A percentile compares a stretch with the other conserved stretches of the same genome.
Conservation (phyloP, 495 filamentous ascomycete genomes). For the Tuber umbilicatum region DNA sequence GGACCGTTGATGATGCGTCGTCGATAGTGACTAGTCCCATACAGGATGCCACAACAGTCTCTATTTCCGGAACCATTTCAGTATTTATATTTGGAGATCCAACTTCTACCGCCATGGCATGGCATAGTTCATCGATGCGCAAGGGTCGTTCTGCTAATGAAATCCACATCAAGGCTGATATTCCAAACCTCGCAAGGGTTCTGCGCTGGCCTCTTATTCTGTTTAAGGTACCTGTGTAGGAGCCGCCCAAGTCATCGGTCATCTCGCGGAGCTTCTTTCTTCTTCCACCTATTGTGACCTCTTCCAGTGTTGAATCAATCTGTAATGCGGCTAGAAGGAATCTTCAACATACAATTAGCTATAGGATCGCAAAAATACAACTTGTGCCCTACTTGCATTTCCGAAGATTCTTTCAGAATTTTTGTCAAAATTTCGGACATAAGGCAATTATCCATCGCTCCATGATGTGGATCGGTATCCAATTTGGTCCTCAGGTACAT, state of each 20-base stretch:
- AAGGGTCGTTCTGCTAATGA: not conserved
- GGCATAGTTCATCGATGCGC: not conserved
- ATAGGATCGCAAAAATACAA: not conserved
- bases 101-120: not conserved
- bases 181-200: not conserved
- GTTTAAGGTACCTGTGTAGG: not conserved
- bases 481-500: not conserved
- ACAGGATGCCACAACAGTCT: not conserved
- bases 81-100: not conserved
- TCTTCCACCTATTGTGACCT: not conserved
- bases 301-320: not conserved
- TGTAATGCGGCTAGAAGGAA: not conserved
- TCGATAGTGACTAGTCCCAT: not conserved
- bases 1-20: not conserved
- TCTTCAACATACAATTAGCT: not conserved
- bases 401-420: not conserved
- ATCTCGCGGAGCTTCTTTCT: not conserved
- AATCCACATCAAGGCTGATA: not conserved
- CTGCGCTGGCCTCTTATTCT: not conserved
- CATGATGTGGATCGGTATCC: not conserved
- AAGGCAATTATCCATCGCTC: not conserved
- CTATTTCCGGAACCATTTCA: not conserved
- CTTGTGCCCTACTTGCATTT: not conserved
- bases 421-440: not conserved
- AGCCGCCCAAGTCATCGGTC: not conserved